phyloP scores from a whole-genome alignment of 1,284 basidiomycete genomes.

The Cutaneotrichosporon cavernicola region DNA sequence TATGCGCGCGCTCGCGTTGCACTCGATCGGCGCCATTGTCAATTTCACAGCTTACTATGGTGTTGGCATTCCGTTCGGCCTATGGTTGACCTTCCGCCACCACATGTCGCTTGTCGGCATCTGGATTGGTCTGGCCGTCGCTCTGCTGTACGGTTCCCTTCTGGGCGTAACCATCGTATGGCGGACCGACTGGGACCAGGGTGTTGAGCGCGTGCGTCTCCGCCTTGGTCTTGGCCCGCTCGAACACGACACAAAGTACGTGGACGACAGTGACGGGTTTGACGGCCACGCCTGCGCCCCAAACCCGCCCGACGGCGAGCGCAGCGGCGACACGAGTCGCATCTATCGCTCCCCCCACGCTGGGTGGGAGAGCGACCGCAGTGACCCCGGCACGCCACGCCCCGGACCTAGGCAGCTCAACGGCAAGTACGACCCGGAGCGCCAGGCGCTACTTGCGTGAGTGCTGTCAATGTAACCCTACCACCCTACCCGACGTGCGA shows the following conservation, averaged over 20 bases:
- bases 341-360: background rate
- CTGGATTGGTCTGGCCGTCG: constrained; percentile 56
- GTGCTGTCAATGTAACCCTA: too few species aligned
- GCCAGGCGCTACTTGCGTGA: background rate
- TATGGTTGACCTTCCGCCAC: constrained; percentile 54
- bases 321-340: constrained; percentile 4
- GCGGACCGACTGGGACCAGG: constrained; percentile 53
- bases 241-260: constrained; percentile 19
- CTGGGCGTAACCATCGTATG: constrained; percentile 50
- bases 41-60: constrained; percentile 57
- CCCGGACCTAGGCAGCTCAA: background rate
- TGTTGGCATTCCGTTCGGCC: constrained; percentile 55
- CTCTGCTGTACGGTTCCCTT: constrained; percentile 51
- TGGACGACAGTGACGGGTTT: constrained; percentile 14
- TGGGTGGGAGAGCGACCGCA: constrained; percentile 2
- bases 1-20: constrained; percentile 71
- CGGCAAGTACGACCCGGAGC: background rate
- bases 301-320: background rate
- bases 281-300: background rate
- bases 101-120: constrained; percentile 52
- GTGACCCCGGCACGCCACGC: background rate
- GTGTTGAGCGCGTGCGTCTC: constrained; percentile 51
- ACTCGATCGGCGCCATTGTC: constrained; percentile 55
- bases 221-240: constrained; percentile 39
- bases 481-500: background rate